Conservation (phyloP, 345 rosid species). For the Hibiscus syriacus region DNA sequence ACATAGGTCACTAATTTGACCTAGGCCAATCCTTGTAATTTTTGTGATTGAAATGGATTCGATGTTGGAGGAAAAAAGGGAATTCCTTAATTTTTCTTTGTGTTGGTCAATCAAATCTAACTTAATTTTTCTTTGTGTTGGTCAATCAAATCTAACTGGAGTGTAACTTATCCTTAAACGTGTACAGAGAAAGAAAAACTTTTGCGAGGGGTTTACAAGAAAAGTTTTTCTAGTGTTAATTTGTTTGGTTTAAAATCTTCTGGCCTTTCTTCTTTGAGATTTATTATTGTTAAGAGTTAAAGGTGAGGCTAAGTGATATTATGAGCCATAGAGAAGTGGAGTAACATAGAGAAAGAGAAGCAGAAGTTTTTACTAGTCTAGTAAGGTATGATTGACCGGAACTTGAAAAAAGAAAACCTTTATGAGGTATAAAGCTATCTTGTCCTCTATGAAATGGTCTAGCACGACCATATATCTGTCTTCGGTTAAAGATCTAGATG, state of each 20-base stretch:
- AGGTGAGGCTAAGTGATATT: background rate
- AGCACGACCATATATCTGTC: background rate
- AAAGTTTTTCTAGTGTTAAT: background rate
- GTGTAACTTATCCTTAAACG: background rate
- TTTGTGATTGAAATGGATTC: background rate
- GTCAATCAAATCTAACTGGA: background rate
- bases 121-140: no score
- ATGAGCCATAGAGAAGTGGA: background rate
- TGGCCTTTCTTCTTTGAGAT: background rate
- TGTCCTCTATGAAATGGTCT: background rate
- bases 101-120: no score
- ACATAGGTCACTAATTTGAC: background rate
- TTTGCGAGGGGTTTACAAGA: background rate
- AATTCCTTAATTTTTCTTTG: background rate
- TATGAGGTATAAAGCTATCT: background rate
- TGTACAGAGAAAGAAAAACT: background rate
- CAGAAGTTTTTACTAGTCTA: background rate
- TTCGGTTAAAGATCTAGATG: background rate
- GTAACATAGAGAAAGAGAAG: background rate
- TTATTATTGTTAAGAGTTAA: background rate
- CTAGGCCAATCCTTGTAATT: background rate
- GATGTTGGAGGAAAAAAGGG: background rate
- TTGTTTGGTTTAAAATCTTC: background rate
- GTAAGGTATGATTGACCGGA: background rate
- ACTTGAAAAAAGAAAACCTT: no score